These are phyloP conservation scores for Kalmanozyma brasiliensis DNA, from an alignment of 1,284 basidiomycete species.

Conservation along the genomic window DNA sequence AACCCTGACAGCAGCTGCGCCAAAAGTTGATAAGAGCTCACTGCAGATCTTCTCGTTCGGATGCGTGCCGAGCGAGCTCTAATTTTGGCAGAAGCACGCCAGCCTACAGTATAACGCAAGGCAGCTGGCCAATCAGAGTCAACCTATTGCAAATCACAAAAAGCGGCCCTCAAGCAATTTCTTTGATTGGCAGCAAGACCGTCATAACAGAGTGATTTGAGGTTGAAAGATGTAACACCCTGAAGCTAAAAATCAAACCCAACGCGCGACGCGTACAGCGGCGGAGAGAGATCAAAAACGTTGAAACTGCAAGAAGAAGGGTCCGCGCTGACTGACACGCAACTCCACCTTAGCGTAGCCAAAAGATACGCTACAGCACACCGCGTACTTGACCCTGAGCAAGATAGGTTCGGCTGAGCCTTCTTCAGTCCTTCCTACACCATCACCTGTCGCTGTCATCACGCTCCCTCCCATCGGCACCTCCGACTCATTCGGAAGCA, in stretches of 20 bases:
- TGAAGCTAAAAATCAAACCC: not conserved
- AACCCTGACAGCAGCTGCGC: too few species aligned
- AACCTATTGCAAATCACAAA: slow-evolving; percentile 5
- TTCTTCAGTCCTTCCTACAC: not conserved
- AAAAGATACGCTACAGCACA: slow-evolving; percentile 1
- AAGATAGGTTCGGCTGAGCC: too few species aligned
- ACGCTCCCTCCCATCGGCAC: too few species aligned
- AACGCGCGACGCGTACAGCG: slow-evolving; percentile 35
- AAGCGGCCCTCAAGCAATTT: too few species aligned
- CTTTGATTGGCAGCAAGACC: too few species aligned
- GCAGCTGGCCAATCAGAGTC: slow-evolving; percentile 26
- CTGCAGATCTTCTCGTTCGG: not conserved
- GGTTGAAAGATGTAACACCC: not conserved
- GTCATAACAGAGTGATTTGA: too few species aligned
- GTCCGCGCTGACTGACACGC: slow-evolving; percentile 4
- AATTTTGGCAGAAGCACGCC: not conserved
- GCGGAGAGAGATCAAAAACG: not conserved
- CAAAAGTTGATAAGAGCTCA: not conserved
- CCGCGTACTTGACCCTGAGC: too few species aligned
- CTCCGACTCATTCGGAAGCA: too few species aligned
- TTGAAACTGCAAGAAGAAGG: slow-evolving; percentile 6
- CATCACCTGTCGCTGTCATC: too few species aligned
- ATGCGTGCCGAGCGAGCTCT: slow-evolving; percentile 19
- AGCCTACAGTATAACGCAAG: too few species aligned
- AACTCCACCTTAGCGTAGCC: slow-evolving; percentile 19